These are phyloP conservation scores for Yamadazyma tumulicola DNA, from an alignment of 805 yeast genomes.

Conservation along the genomic window DNA sequence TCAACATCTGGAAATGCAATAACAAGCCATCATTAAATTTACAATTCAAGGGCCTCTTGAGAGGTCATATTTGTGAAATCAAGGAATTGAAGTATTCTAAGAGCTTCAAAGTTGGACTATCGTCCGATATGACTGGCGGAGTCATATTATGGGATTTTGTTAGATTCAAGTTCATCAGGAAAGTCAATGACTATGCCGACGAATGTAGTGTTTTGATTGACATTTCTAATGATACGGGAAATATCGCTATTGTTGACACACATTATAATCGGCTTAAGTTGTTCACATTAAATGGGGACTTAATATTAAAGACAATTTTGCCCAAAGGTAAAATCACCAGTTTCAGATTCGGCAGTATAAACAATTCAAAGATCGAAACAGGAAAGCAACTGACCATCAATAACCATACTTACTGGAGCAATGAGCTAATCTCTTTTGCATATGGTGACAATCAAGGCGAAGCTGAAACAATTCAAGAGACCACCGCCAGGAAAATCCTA, in stretches of 20 bases:
- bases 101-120: conserved; percentile 52
- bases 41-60: conserved; percentile 41
- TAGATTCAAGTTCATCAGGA: conserved; percentile 47
- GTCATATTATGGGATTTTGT: conserved; percentile 66
- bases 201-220: conserved; percentile 29
- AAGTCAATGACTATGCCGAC: conserved; percentile 16
- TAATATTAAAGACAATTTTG: conserved; percentile 21
- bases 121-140: conserved; percentile 53
- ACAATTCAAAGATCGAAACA: conserved; percentile 24
- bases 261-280: conserved; percentile 25
- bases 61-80: conserved; percentile 57
- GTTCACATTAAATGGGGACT: conserved; percentile 54
- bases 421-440: conserved; percentile 31
- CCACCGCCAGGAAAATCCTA: conserved; percentile 20
- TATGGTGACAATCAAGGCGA: conserved; percentile 11
- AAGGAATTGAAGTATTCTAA: conserved; percentile 45
- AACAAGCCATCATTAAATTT: conserved; percentile 25
- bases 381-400: conserved; percentile 17
- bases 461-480: conserved; percentile 12
- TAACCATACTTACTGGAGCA: conserved; percentile 36
- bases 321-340: conserved; percentile 17
- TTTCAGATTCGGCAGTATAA: conserved; percentile 28
- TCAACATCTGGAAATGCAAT: conserved; percentile 55
- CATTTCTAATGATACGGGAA: conserved; percentile 55
- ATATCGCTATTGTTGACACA: conserved; percentile 38